Percentiles rank a stretch among this genome's conserved stretches.
Conservation (phyloP, 495 filamentous ascomycete species). For the Lasiosphaeris hirsuta region DNA sequence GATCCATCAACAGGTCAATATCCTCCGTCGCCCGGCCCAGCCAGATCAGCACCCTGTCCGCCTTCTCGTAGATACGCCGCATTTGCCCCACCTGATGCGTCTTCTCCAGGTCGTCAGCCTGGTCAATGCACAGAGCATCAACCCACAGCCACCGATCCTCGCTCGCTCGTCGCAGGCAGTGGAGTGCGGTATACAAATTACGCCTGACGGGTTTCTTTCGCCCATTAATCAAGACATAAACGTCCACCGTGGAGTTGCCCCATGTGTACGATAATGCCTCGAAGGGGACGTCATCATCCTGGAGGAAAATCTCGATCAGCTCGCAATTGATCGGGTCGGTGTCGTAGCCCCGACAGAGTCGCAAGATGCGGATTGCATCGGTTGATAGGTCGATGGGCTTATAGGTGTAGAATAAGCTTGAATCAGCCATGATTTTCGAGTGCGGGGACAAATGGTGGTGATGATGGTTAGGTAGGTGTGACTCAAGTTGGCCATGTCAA, state of each 20-base stretch:
- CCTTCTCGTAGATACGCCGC: constrained; percentile 2
- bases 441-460: too few relatives aligned
- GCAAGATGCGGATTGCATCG: constrained; percentile 2
- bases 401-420: constrained; percentile 2
- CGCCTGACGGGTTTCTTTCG: background rate
- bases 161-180: background rate
- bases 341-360: background rate
- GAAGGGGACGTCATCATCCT: background rate
- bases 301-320: background rate
- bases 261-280: constrained; percentile 5
- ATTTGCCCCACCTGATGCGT: background rate
- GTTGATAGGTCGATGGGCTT: constrained; percentile 6
- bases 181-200: background rate
- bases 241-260: background rate
- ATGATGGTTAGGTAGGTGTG: too few relatives aligned
- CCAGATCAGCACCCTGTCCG: constrained; percentile 3
- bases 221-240: background rate
- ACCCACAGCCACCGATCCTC: constrained; percentile 3
- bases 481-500: too few relatives aligned
- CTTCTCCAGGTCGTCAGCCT: background rate
- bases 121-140: constrained; percentile 7
- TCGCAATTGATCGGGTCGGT: background rate
- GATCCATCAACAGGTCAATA: background rate
- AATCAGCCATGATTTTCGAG: background rate
- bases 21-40: background rate